These are phyloP conservation scores for Arabidopsis hybrid DNA, from an alignment of 441 rosid genomes.

Conservation along the genomic window DNA sequence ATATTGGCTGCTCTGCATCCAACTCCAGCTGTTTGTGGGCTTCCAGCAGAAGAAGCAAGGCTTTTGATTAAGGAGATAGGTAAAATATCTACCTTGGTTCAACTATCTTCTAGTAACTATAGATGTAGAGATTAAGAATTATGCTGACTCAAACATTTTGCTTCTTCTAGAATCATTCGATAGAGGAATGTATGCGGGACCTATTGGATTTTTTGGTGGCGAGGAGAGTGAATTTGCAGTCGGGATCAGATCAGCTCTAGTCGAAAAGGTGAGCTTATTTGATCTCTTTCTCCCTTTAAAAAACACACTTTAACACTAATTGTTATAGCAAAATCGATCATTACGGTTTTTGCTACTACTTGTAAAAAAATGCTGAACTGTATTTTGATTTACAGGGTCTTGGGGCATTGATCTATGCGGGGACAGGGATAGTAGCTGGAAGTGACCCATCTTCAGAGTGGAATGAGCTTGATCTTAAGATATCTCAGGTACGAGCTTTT, in stretches of 20 bases:
- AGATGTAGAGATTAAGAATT: slow-evolving; percentile 12
- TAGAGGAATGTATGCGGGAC: slow-evolving; percentile 98
- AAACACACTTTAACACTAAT: background rate
- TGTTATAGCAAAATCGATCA: background rate
- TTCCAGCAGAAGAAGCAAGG: slow-evolving; percentile 89
- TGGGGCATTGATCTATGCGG: slow-evolving; percentile 87
- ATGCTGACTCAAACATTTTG: slow-evolving; percentile 33
- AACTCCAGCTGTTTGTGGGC: slow-evolving; percentile 97
- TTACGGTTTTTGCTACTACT: background rate
- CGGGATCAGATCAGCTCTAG: slow-evolving; percentile 93
- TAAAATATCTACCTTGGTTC: slow-evolving; percentile 37
- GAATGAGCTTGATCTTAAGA: slow-evolving; percentile 95
- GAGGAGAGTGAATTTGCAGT: slow-evolving; percentile 98
- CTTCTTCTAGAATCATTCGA: slow-evolving; percentile 72
- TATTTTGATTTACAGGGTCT: slow-evolving; percentile 55
- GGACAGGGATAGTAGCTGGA: slow-evolving; percentile 92
- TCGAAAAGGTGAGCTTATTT: slow-evolving; percentile 68
- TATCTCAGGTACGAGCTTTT: slow-evolving; percentile 76
- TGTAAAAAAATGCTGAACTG: background rate
- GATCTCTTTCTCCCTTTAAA: background rate
- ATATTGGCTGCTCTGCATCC: slow-evolving; percentile 89
- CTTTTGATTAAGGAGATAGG: slow-evolving; percentile 83
- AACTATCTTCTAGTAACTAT: background rate
- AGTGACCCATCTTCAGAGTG: slow-evolving; percentile 86
- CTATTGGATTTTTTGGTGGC: slow-evolving; percentile 97